Evolutionary conservation across 805 yeast species (phyloP), one percentile per base, ranked within the genome.

Genomic region (Candida parachauliodes): DNA sequence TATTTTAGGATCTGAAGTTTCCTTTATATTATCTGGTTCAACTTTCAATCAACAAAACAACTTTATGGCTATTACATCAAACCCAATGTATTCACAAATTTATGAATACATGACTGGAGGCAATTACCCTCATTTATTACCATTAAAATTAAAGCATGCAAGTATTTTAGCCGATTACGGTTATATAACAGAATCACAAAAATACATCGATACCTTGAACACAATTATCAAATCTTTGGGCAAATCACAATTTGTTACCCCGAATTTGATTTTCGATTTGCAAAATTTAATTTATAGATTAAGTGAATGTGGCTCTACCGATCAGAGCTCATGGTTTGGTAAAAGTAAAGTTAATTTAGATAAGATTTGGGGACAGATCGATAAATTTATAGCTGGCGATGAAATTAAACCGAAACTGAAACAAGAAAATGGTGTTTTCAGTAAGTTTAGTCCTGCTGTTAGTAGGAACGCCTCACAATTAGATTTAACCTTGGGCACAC

Each of bases 311-410:
- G 58, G 57, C 4, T 43, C 62, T 19, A 55, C 51, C 16, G 76
- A 72, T 29, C 73, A 76, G 21, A 73, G 88, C 4, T 20, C 32
- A 10, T 89, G 96, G 97, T 74, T 88, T 46, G 82, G 86, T 15
- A 65, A 68, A 37, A 59, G 68, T 10, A 79, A 81, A 50, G 83
- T 83, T 17, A 80, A 77, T 47, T 67, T 87, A 36, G 95, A 88
- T 48, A 83, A 78, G 53, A 81, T 88, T 37, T 87, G 95, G 95
- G 91, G 93, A 8, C 89, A 83, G 29, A 59, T 87, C 31, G 95
- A 87, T 56, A 87, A 87, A 54, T 88, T 91, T 41, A 82, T 95
- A 27, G 97, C 96, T 1, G 97, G 91, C 33, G 95, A 84, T 24
- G 66, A 68, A 18, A 95, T 84, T 19, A 49, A 62, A 0, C 59